Evolutionary conservation across 176 grass and related monocot species (phyloP), one percentile per base, ranked within the genome.

Genomic region (Oryza punctata): DNA sequence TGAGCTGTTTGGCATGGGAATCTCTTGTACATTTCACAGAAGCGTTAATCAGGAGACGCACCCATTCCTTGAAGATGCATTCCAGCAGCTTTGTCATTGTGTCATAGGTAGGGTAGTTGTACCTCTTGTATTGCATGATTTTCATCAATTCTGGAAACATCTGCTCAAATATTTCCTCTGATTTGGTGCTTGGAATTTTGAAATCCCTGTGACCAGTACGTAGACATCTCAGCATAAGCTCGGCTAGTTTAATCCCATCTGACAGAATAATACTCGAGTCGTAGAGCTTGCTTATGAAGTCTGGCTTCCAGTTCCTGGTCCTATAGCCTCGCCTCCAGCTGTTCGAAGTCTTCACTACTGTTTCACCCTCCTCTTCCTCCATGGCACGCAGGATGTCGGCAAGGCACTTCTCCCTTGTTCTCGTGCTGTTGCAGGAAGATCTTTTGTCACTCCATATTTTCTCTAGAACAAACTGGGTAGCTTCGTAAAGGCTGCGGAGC

Each of bases 1-100:
- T 80, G 65, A 80, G 78, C 78, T 69, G 78, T 46, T 4, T 80
- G 12, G 78, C 78, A 54, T 80, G 78, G 21, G 78, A 69, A 6
- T 69, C 78, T 65, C 78, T 28, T 6, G 44, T 80, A 45, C 78
- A 80, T 26, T 8, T 6, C 12, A 12, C 54, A 46, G 29, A 29
- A 29, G 45, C 78, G 6, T 69, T 69, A 0, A 80, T 12, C 28
- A 80, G 78, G 35, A 66, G 65, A 0, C 66, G 60, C 41, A 83
- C 81, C 81, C 81, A 83, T 13, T 50, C 60, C 0, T 75, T 12
- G 8, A 83, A 75, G 60, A 83, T 10, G 7, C 73, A 4, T 1
- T 81, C 46, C 78, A 81, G 0, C 66, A 57, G 0, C 1, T 40
- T 3, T 0, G 12, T 2, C 66, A 70, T 68, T 3, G 33, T 41